Percentiles rank a stretch among this genome's conserved stretches.
These are phyloP conservation scores for Xylariales sp. DNA, from an alignment of 2,329 filamentous ascomycete species.

Conservation along the genomic window DNA sequence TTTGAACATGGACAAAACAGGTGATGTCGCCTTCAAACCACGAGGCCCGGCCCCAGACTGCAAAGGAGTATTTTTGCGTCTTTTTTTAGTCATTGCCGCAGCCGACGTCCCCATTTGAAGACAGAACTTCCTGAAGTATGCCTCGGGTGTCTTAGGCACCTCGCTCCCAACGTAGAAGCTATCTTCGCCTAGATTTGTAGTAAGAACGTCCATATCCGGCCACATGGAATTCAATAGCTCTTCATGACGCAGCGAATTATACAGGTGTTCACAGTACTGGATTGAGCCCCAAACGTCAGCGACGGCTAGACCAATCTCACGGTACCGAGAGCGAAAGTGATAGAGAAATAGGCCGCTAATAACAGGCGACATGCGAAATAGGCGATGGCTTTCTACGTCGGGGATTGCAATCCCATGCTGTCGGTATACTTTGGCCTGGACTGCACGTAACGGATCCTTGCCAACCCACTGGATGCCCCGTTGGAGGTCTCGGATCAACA, in stretches of 20 bases:
- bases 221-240: slow-evolving; percentile 48
- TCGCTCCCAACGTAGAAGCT: slow-evolving; percentile 53
- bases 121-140: slow-evolving; percentile 53
- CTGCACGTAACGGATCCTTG: slow-evolving; percentile 42
- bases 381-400: slow-evolving; percentile 42
- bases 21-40: slow-evolving; percentile 44
- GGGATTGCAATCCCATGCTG: not conserved
- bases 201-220: slow-evolving; percentile 55
- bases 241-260: slow-evolving; percentile 54
- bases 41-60: slow-evolving; percentile 49
- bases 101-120: slow-evolving; percentile 55
- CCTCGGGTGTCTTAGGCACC: slow-evolving; percentile 46
- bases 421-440: slow-evolving; percentile 23
- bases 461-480: slow-evolving; percentile 41
- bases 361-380: slow-evolving; percentile 53
- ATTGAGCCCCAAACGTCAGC: slow-evolving; percentile 56
- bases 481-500: slow-evolving; percentile 36
- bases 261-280: slow-evolving; percentile 54
- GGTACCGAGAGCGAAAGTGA: slow-evolving; percentile 48
- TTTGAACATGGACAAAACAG: slow-evolving; percentile 54
- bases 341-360: slow-evolving; percentile 54
- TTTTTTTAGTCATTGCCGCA: slow-evolving; percentile 45
- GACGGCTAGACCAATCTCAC: slow-evolving; percentile 50
- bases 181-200: slow-evolving; percentile 45
- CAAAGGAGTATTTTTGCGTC: slow-evolving; percentile 32